Conservation (phyloP, 108 stramenopile genomes). For the Fragilariopsis cylindrus region DNA sequence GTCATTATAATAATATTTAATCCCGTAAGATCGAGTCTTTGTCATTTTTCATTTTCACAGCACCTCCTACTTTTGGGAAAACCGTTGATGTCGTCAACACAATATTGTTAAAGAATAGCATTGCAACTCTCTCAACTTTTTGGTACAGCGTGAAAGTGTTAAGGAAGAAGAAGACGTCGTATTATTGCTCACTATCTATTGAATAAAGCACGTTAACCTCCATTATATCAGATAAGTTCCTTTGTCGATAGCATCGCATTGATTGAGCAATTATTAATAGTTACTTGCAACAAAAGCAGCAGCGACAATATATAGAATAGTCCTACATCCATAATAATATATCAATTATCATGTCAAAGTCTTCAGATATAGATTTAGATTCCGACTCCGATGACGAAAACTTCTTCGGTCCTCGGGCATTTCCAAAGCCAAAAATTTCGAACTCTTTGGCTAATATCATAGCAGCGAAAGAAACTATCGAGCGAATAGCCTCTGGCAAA, state of each 20-base stretch:
- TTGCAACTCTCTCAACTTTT: no score
- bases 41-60: no score
- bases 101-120: no score
- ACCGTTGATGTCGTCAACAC: no score
- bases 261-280: background rate
- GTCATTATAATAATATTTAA: no score
- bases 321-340: no score
- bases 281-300: background rate
- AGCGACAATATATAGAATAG: background rate
- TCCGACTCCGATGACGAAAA: slow-evolving; percentile 3
- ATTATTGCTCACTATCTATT: no score
- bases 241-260: background rate
- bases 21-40: no score
- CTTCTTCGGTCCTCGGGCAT: background rate
- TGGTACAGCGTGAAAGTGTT: no score
- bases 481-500: background rate
- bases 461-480: background rate
- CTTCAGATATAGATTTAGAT: background rate
- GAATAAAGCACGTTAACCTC: background rate
- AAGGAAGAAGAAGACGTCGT: no score
- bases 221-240: background rate
- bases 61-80: no score
- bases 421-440: background rate
- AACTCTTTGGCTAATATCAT: background rate
- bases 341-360: background rate